Conservation (phyloP, 192 early-diverging fungal species). For the Backusella sp. region DNA sequence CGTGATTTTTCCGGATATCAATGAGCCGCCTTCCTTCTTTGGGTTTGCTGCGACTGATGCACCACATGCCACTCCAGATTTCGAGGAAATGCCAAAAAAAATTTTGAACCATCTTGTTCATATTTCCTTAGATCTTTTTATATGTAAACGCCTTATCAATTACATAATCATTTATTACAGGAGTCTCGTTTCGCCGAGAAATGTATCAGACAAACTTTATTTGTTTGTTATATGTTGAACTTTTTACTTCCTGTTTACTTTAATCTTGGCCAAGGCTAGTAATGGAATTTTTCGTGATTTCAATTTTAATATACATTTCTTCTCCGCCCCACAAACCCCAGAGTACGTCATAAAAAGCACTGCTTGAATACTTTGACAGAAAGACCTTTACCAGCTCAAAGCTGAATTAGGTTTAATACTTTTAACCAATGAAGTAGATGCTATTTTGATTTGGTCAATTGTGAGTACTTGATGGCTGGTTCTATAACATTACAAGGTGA, state of each 20-base stretch:
- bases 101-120: background rate
- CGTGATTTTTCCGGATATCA: slow-evolving; percentile 1
- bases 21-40: background rate
- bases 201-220: background rate
- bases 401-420: background rate
- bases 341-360: background rate
- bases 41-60: background rate
- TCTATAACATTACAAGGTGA: background rate
- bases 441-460: background rate
- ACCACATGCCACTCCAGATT: background rate
- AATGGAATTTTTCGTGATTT: background rate
- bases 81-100: background rate
- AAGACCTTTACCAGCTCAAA: background rate
- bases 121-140: background rate
- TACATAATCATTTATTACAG: background rate
- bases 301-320: background rate
- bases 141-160: background rate
- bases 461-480: background rate
- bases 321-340: slow-evolving; percentile 1
- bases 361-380: background rate
- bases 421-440: background rate
- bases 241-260: background rate
- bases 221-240: background rate
- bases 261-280: background rate
- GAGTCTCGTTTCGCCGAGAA: background rate